These are phyloP conservation scores for Balakata baccata DNA, from an alignment of 345 rosid genomes.

Conservation along the genomic window DNA sequence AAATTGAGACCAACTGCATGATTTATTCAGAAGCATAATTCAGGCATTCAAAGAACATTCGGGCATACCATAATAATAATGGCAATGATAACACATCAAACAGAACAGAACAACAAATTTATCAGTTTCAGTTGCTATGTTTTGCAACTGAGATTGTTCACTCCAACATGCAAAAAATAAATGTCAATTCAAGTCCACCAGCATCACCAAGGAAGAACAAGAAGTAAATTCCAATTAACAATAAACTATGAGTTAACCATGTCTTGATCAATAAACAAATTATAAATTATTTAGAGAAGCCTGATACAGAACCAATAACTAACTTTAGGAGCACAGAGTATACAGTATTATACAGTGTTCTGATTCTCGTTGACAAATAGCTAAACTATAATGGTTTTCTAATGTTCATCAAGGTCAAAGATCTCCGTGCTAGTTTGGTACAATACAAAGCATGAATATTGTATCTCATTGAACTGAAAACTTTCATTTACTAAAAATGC, in stretches of 20 bases:
- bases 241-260: neutral
- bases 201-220: neutral
- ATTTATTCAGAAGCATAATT: neutral
- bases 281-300: neutral
- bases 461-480: neutral
- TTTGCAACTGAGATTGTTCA: neutral
- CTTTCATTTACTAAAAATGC: neutral
- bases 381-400: neutral
- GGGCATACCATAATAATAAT: neutral
- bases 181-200: neutral
- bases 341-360: neutral
- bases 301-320: neutral
- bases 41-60: neutral
- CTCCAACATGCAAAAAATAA: neutral
- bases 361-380: neutral
- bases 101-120: neutral
- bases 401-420: neutral
- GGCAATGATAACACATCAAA: neutral
- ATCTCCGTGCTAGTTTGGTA: neutral
- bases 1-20: neutral
- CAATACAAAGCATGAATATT: neutral
- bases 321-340: neutral
- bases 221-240: neutral
- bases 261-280: neutral
- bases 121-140: slow-evolving; percentile 6